Evolutionary conservation across 345 rosid species (phyloP), one percentile per base, ranked within the genome.

Genomic region (Cardiospermum halicacabum): DNA sequence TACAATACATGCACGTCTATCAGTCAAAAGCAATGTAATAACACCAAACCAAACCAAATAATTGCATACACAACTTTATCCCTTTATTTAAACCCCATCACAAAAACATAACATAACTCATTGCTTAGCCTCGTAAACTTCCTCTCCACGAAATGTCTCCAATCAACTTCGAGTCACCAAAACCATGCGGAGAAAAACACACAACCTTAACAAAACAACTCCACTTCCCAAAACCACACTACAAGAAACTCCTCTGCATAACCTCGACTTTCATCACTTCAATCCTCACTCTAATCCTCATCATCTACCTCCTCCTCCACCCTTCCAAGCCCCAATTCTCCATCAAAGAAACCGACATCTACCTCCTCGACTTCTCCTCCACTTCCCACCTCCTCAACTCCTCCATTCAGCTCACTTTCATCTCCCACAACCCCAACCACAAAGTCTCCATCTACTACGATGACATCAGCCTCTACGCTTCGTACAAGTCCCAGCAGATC

Each of bases 371-470:
- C 27, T 80, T 92, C 80, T 82, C 92, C 1, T 69, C 74, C 15
- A n/a, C n/a, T n/a, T 72, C 89, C n/a, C 89, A 81, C 72, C 83
- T 89, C 60, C 87, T 92, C 76, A 88, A 86, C 82, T 89, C 93
- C 61, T 89, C 93, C 58, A 74, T 92, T 68, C 89, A 82, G 59
- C 76, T 92, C 72, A 84, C 91, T 36, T 71, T 89, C 11, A 66
- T 77, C 26, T 75, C 93, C 56, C 68, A 58, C 60, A 92, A 92
- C 71, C 90, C 94, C 2, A 89, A 92, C 69, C 62, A 78, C 58
- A 84, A 77, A 71, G 91, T 86, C 0, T 96, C 93, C 62, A 66
- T 92, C 69, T 92, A 88, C 89, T 92, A 92, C 70, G 96, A 89
- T 62, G 70, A 81, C 65, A 63, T 89, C 47, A 84, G 74, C 18